Evolutionary conservation across 169 alveolate species (phyloP).

Genomic region (Babesia bovis): DNA sequence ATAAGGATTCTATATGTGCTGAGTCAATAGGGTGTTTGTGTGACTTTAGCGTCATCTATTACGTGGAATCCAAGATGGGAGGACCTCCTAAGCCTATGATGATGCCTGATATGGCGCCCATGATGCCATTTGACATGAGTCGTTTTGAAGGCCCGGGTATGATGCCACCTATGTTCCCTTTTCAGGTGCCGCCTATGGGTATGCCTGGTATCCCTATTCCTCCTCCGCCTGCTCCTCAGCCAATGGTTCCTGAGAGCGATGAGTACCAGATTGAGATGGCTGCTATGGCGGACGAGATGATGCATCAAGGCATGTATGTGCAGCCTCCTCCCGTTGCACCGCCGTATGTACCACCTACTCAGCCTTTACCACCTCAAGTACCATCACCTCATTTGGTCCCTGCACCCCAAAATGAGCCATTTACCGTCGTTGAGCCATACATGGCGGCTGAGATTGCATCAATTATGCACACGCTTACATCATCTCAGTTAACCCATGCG

Average conservation of each 20-base stretch:
- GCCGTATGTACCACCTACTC: background rate
- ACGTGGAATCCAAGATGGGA: too few relatives aligned
- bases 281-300: conserved; percentile 33
- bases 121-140: conserved; percentile 38
- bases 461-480: conserved; percentile 58
- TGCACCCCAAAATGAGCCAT: background rate
- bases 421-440: conserved; percentile 39
- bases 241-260: background rate
- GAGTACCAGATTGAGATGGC: conserved; percentile 39
- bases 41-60: too few relatives aligned
- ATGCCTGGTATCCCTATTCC: conserved; percentile 41
- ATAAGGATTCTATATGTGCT: too few relatives aligned
- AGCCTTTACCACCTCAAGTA: conserved; percentile 8
- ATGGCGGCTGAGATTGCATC: conserved; percentile 71
- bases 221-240: conserved; percentile 43
- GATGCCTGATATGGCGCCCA: conserved; percentile 28
- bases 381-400: conserved; percentile 1
- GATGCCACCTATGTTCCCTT: conserved; percentile 31
- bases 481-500: conserved; percentile 57
- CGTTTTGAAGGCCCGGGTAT: conserved; percentile 10
- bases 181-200: conserved; percentile 20
- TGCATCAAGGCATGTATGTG: conserved; percentile 19
- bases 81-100: background rate
- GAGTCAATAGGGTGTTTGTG: too few relatives aligned
- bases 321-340: conserved; percentile 25